Evolutionary conservation across 139 green algal genomes (phyloP).

Genomic region (Volvox reticuliferus): DNA sequence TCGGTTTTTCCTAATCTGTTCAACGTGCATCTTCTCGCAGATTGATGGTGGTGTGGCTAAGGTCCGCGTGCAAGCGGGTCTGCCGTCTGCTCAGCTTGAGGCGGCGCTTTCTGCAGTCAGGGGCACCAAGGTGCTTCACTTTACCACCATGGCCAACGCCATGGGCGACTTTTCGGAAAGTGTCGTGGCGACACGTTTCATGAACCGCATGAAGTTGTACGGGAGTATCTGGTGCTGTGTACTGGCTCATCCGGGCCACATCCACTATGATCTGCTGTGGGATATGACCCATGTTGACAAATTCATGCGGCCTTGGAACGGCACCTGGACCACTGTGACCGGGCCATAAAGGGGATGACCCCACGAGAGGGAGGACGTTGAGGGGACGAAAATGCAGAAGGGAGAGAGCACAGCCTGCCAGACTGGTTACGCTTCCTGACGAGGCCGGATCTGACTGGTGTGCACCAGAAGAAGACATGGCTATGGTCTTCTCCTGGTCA

Average conservation of each 20-base stretch:
- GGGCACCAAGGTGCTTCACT: constrained; percentile 67
- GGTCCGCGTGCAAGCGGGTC: constrained; percentile 44
- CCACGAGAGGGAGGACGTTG: background rate
- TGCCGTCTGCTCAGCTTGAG: constrained; percentile 59
- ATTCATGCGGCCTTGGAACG: constrained; percentile 65
- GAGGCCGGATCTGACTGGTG: too few relatives aligned
- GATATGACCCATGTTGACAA: constrained; percentile 81
- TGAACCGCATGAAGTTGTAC: constrained; percentile 71
- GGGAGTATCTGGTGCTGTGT: constrained; percentile 94
- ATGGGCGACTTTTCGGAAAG: constrained; percentile 67
- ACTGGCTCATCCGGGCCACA: constrained; percentile 83
- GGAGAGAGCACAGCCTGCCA: too few relatives aligned
- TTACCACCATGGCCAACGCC: constrained; percentile 67
- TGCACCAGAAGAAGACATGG: too few relatives aligned
- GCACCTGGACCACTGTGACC: constrained; percentile 65
- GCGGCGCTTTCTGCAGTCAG: constrained; percentile 34
- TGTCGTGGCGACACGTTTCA: constrained; percentile 66
- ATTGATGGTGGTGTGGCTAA: constrained; percentile 18
- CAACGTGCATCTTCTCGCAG: background rate
- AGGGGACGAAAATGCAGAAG: background rate
- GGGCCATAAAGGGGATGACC: constrained; percentile 65
- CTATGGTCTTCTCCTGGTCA: too few relatives aligned
- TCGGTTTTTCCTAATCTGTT: background rate
- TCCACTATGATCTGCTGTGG: constrained; percentile 92
- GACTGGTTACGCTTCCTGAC: too few relatives aligned